A percentile compares a stretch with the other conserved stretches of the same genome.
These are phyloP conservation scores for Aspergillaceae sp. DNA, from an alignment of 2,329 filamentous ascomycete genomes.

Conservation along the genomic window DNA sequence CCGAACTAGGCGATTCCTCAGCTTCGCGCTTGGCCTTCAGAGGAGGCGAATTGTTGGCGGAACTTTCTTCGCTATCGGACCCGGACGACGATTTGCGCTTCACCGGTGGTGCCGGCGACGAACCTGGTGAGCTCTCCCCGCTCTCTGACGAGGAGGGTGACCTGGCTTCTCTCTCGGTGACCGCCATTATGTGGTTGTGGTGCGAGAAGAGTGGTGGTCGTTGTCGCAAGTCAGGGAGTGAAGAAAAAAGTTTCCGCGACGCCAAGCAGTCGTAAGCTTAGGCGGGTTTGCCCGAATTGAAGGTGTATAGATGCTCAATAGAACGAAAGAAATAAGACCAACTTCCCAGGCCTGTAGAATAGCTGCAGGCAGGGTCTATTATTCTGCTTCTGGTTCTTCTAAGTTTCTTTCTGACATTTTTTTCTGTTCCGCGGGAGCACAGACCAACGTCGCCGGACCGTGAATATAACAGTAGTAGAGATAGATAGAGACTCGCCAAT, in stretches of 20 bases:
- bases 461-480: too few species aligned
- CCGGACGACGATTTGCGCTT: constrained; percentile 6
- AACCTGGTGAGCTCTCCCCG: not conserved
- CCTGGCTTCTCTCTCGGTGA: not conserved
- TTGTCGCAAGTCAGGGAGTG: not conserved
- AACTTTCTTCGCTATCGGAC: constrained; percentile 8
- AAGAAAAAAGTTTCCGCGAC: not conserved
- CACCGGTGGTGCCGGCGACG: too few species aligned
- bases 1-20: constrained; percentile 11
- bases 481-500: too few species aligned
- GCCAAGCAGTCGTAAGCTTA: too few species aligned
- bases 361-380: too few species aligned
- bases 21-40: constrained; percentile 13
- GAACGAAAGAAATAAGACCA: too few species aligned
- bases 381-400: not conserved
- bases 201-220: not conserved
- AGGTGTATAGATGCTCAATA: too few species aligned
- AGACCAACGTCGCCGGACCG: constrained; percentile 21
- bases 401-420: not conserved
- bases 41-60: constrained; percentile 18
- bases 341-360: too few species aligned
- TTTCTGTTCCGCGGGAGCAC: constrained; percentile 24
- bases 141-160: constrained; percentile 2
- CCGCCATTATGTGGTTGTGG: not conserved
- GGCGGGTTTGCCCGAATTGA: too few species aligned